phyloP scores from a whole-genome alignment of 106 monocot genomes.

The Amphibolis antarctica region DNA sequence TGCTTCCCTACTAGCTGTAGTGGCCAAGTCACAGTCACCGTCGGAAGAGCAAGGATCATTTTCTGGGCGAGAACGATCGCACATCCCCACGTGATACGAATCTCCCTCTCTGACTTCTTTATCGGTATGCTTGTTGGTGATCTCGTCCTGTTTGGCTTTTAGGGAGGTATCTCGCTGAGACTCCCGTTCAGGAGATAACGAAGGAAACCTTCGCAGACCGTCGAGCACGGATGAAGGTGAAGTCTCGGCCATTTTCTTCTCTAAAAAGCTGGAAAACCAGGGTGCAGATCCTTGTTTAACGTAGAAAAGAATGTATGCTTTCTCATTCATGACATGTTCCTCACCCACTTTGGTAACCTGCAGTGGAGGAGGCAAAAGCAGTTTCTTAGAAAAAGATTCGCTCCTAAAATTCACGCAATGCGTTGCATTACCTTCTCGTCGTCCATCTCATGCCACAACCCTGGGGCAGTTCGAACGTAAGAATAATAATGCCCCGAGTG shows the following conservation, averaged over 20 bases:
- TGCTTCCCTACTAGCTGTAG: neutral
- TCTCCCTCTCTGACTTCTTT: neutral
- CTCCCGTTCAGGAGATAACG: neutral
- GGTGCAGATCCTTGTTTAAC: slow-evolving; percentile 24
- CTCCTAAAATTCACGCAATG: neutral
- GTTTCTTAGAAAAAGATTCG: neutral
- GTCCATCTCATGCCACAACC: slow-evolving; percentile 38
- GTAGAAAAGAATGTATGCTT: slow-evolving; percentile 40
- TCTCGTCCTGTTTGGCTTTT: neutral
- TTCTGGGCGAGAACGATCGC: neutral
- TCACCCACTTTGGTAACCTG: slow-evolving; percentile 16
- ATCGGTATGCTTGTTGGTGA: neutral
- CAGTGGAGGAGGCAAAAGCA: neutral
- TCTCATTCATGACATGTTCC: neutral
- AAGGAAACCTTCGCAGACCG: neutral
- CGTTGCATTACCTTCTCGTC: slow-evolving; percentile 14
- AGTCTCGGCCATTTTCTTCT: neutral
- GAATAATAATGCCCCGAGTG: slow-evolving; percentile 46
- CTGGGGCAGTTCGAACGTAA: slow-evolving; percentile 37
- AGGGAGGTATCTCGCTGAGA: neutral
- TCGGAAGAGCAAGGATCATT: neutral
- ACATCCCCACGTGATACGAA: neutral
- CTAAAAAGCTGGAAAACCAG: slow-evolving; percentile 27
- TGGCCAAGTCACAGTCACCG: neutral
- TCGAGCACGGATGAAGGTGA: slow-evolving; percentile 3